A percentile compares a stretch with the other conserved stretches of the same genome.
Conservation (phyloP, 176 grass and related monocot genomes). For the Cenchrus purpureus region DNA sequence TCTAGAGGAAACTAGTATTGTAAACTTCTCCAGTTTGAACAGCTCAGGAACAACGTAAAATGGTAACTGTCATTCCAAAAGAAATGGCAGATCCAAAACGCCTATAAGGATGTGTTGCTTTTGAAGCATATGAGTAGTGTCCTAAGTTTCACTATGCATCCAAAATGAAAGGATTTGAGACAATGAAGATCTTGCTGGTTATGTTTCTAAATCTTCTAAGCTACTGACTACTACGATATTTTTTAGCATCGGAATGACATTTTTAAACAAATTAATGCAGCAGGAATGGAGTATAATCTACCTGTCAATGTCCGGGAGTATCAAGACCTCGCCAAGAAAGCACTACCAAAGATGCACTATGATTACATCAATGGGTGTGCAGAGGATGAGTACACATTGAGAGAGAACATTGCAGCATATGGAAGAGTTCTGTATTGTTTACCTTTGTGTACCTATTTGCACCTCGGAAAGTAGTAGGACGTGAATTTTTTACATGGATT, state of each 20-base stretch:
- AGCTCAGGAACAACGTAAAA: neutral
- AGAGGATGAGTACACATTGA: slow-evolving; percentile 76
- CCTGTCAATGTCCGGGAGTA: slow-evolving; percentile 75
- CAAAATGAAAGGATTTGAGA: too few relatives aligned
- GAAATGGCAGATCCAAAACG: neutral
- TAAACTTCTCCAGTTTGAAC: neutral
- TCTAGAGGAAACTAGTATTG: neutral
- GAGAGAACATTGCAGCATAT: slow-evolving; percentile 85
- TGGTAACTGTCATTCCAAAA: neutral
- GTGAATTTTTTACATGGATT: neutral
- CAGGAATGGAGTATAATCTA: slow-evolving; percentile 68
- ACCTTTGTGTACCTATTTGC: neutral
- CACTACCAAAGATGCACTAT: slow-evolving; percentile 80
- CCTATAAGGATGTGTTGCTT: neutral
- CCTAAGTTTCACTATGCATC: neutral
- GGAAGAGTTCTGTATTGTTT: slow-evolving; percentile 71
- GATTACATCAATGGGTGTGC: slow-evolving; percentile 83
- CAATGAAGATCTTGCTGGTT: too few relatives aligned
- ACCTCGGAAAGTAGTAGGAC: neutral
- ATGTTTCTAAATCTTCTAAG: too few relatives aligned
- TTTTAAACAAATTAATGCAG: neutral
- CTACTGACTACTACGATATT: too few relatives aligned
- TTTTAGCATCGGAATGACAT: neutral
- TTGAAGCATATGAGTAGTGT: neutral
- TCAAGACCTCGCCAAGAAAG: slow-evolving; percentile 73